Conservation (phyloP, 225 moss, liverwort and hornwort species). For the Polytrichum formosum region DNA sequence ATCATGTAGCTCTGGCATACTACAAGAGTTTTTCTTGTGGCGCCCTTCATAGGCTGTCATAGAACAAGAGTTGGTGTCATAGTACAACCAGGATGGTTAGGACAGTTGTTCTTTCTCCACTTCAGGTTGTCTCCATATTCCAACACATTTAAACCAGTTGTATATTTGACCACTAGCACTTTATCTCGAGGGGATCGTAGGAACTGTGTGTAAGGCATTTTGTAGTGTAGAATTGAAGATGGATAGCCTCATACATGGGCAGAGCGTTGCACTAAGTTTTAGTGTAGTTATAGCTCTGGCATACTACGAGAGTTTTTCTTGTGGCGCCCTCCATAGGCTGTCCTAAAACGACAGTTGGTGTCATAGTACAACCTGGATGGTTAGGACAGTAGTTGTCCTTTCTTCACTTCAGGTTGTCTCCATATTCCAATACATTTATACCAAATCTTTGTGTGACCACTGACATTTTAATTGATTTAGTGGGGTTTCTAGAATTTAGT, state of each 20-base stretch:
- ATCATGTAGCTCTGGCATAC: slow-evolving; percentile 10
- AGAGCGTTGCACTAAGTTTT: background rate
- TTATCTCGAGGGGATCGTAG: no score
- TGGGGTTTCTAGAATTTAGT: no score
- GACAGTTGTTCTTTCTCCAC: slow-evolving; percentile 2
- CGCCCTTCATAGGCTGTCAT: slow-evolving; percentile 5
- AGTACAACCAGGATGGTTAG: slow-evolving; percentile 9
- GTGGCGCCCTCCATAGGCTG: slow-evolving; percentile 8
- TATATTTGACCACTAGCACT: no score
- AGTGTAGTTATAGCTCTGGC: slow-evolving; percentile 8
- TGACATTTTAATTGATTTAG: no score
- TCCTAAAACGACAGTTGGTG: slow-evolving; percentile 6
- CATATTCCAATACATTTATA: slow-evolving; percentile 4
- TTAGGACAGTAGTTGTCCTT: background rate
- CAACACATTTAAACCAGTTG: no score
- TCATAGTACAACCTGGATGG: slow-evolving; percentile 6
- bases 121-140: slow-evolving; percentile 15
- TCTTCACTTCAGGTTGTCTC: background rate
- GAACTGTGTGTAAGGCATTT: no score
- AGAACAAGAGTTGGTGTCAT: slow-evolving; percentile 11
- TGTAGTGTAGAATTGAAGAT: no score
- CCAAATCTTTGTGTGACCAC: no score
- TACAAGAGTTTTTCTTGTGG: slow-evolving; percentile 7
- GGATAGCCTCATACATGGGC: background rate
- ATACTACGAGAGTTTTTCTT: slow-evolving; percentile 4